Evolutionary conservation across 805 yeast species (phyloP).

Genomic region (Sungouiella thailandica): DNA sequence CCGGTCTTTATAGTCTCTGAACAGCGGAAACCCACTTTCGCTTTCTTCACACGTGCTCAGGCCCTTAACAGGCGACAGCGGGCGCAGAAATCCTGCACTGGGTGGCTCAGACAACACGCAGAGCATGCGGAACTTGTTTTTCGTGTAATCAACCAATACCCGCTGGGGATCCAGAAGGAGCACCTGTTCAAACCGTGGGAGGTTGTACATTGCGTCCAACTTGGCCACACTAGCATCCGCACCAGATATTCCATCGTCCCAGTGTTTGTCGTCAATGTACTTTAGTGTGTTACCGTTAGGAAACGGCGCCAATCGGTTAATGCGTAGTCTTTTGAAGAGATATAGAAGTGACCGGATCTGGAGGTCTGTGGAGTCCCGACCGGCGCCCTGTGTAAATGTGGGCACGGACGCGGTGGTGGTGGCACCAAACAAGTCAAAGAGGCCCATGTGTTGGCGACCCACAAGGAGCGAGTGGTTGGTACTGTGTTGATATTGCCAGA

Average conservation of each 20-base stretch:
- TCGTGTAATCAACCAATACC: conserved; percentile 59
- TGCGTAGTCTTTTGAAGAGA: conserved; percentile 47
- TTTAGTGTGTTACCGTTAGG: conserved; percentile 19
- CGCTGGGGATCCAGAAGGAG: conserved; percentile 57
- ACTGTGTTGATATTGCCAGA: too few relatives aligned
- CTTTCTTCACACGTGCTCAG: conserved; percentile 1
- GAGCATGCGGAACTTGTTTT: conserved; percentile 60
- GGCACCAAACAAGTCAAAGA: conserved; percentile 7
- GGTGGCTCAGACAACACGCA: conserved; percentile 53
- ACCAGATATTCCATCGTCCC: conserved; percentile 11
- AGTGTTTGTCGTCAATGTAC: conserved; percentile 10
- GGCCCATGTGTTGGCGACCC: conserved; percentile 6
- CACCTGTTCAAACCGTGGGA: conserved; percentile 34
- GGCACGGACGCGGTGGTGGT: conserved; percentile 6
- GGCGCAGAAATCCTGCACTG: conserved; percentile 16
- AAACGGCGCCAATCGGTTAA: conserved; percentile 42
- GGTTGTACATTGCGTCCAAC: conserved; percentile 54
- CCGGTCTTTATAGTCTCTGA: conserved; percentile 22
- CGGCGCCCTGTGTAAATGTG: conserved; percentile 12
- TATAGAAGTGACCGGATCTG: conserved; percentile 58
- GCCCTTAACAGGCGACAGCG: conserved; percentile 18
- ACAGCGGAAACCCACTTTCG: conserved; percentile 12
- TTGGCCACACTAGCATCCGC: conserved; percentile 19
- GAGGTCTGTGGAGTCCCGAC: conserved; percentile 42
- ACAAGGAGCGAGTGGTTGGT: too few relatives aligned